Evolutionary conservation across 352 stramenopile genomes (phyloP), one percentile per base, ranked within the genome.

Genomic region (Phytophthora pinifolia): DNA sequence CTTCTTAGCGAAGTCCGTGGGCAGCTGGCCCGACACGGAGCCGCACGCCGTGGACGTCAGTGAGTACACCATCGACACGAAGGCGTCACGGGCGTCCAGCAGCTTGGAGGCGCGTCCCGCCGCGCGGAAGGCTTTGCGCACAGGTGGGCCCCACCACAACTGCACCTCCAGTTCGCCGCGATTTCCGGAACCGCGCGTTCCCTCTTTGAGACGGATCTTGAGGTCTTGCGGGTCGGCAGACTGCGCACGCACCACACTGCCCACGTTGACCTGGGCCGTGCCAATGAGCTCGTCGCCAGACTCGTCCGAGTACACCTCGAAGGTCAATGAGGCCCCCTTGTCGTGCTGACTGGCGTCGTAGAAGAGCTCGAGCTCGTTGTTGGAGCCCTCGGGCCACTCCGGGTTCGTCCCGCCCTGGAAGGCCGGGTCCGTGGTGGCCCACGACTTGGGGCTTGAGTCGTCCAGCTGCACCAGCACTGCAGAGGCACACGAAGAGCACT

Each of bases 341-440:
- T 67, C 64, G 35, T 77, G 70, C 27, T 69, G 27, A 37, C 46
- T 72, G 38, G 73, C 79, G 49, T 93, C 79, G 56, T 82, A 93
- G 57, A 83, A 91, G 31, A 93, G 73, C 62, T 93, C 83, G n/a
- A 93, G 49, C 57, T 91, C 79, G 54, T 86, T 86, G 73, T 90
- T 92, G 17, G 72, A 62, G 41, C 68, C 38, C 36, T 91, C 79
- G 18, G 60, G 67, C 83, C 83, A 93, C 27, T 89, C 74, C 2
- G 83, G 79, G 33, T 68, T 79, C 9, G 70, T 74, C 18, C 79
- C 79, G 29, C 82, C 76, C 39, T 82, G 65, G 43, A 82, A 83
- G 18, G 70, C 74, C 4, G 83, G 83, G 57, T 92, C 83, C 7
- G 83, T 92, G 8, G 68, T 78, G 0, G 67, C 83, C 64, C 67